phyloP scores from a whole-genome alignment of 768 basidiomycete genomes.

The Russula compacta region DNA sequence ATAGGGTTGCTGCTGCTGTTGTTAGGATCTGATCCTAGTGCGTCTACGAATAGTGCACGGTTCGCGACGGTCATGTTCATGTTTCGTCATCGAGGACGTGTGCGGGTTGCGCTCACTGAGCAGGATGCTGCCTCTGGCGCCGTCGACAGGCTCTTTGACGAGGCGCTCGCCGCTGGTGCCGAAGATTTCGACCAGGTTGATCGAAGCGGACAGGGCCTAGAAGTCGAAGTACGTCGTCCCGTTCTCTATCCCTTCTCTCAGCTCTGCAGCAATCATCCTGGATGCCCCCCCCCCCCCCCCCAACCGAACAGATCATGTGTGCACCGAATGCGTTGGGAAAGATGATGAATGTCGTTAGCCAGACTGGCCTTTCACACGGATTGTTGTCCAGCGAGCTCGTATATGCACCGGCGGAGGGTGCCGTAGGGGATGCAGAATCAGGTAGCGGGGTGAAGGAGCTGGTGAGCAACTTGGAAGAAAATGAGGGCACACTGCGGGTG shows the following conservation, averaged over 20 bases:
- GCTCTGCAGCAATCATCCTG: background rate
- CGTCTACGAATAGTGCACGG: conserved; percentile 6
- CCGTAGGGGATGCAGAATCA: conserved; percentile 19
- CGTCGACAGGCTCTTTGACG: conserved; percentile 14
- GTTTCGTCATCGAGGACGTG: conserved; percentile 16
- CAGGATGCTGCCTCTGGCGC: background rate
- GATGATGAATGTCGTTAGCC: conserved; percentile 8
- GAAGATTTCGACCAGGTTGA: conserved; percentile 17
- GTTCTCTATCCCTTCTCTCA: background rate
- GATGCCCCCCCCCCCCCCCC: background rate
- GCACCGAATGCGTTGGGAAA: conserved; percentile 10
- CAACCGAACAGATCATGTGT: conserved; percentile 12
- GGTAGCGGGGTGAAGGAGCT: conserved; percentile 6
- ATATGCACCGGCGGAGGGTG: conserved; percentile 20
- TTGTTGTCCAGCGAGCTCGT: conserved; percentile 17
- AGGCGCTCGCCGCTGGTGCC: conserved; percentile 11
- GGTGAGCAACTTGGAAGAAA: conserved; percentile 16
- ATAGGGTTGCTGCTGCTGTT: no score
- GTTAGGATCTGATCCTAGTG: background rate
- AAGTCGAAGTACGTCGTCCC: conserved; percentile 11
- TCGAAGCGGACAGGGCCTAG: background rate
- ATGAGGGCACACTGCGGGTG: conserved; percentile 18
- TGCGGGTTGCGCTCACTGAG: conserved; percentile 12
- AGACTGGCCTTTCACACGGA: conserved; percentile 7
- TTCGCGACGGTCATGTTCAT: conserved; percentile 19